Evolutionary conservation across 495 filamentous ascomycete genomes (phyloP), one percentile per base, ranked within the genome.

Genomic region (Achaetomiella virescens): DNA sequence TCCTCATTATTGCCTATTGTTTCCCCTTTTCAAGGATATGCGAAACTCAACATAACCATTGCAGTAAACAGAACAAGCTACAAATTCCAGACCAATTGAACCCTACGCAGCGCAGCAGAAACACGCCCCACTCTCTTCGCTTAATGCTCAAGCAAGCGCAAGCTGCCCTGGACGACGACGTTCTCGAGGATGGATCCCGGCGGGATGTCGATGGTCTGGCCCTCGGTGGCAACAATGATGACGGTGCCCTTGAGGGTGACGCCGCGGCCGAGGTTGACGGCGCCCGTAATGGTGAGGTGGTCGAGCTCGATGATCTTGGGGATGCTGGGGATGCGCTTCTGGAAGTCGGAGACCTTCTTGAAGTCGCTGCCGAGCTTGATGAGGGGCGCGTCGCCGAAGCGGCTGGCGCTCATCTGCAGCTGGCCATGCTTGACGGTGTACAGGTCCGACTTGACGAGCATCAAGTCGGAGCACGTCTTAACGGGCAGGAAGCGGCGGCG

Each of bases 341-440:
- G 91, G 85, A 99, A 99, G 76, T 95, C 92, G 17, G 92, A 97
- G 31, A 99, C 93, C 84, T 99, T 99, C 88, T 99, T 99, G 83
- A 97, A 99, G 82, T 99, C 93, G 62, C 79, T 84, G 62, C 93
- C 93, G 35, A 99, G 88, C 86, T 99, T 99, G 80, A 99, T 97
- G 63, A 99, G 83, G 54, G 93, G 93, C n/a, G 95, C 95, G 60
- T 91, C 91, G 60, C 95, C 93, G 71, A 99, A 97, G 61, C 93
- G 89, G 80, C 83, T 89, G 57, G 88, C 83, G 81, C 95, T 93
- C 75, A 99, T 95, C 66, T 96, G 78, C 55, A 99, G 81, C 77
- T 97, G 92, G 65, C 93, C 93, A 77, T 99, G 93, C 86, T 97
- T 91, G 62, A 99, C 82, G n/a, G 90, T 95, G 86, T 99, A 99